These are phyloP conservation scores for Saitoella complicata DNA, from an alignment of 805 yeast species.

Conservation along the genomic window DNA sequence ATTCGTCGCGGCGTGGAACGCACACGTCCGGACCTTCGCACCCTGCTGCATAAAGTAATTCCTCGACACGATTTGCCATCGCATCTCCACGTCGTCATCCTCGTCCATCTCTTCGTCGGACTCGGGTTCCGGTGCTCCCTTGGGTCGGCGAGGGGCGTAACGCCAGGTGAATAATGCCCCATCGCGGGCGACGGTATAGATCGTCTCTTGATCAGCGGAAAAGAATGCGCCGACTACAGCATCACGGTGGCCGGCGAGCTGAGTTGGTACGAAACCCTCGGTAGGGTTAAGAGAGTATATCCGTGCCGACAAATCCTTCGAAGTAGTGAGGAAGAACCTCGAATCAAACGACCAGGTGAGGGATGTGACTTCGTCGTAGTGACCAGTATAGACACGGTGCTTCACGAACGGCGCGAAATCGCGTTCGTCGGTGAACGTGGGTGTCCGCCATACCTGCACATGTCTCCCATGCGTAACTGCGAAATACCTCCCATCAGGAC, in stretches of 20 bases:
- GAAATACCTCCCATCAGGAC: conserved; percentile 76
- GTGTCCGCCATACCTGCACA: conserved; percentile 88
- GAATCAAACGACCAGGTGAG: conserved; percentile 85
- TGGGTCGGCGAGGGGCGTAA: conserved; percentile 40
- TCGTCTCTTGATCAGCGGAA: conserved; percentile 70
- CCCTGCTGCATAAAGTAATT: conserved; percentile 57
- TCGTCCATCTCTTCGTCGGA: conserved; percentile 26
- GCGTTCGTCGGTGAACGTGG: conserved; percentile 60
- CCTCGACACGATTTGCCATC: conserved; percentile 74
- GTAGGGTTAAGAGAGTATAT: conserved; percentile 60
- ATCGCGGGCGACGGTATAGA: conserved; percentile 83
- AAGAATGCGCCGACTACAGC: conserved; percentile 77
- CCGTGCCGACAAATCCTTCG: conserved; percentile 80
- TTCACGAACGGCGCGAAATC: conserved; percentile 94
- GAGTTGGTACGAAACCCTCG: conserved; percentile 63
- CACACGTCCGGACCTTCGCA: conserved; percentile 58
- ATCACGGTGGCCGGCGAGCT: conserved; percentile 86
- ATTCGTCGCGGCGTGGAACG: conserved; percentile 61
- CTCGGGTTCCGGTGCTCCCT: conserved; percentile 16
- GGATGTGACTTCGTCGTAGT: conserved; percentile 62
- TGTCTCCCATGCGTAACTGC: conserved; percentile 74
- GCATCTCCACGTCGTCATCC: conserved; percentile 28
- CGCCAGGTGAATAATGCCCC: conserved; percentile 93
- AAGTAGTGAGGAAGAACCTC: conserved; percentile 67
- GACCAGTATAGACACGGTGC: conserved; percentile 82